Evolutionary conservation across 2,329 filamentous ascomycete genomes (phyloP).

Genomic region (Apiospora koreana): DNA sequence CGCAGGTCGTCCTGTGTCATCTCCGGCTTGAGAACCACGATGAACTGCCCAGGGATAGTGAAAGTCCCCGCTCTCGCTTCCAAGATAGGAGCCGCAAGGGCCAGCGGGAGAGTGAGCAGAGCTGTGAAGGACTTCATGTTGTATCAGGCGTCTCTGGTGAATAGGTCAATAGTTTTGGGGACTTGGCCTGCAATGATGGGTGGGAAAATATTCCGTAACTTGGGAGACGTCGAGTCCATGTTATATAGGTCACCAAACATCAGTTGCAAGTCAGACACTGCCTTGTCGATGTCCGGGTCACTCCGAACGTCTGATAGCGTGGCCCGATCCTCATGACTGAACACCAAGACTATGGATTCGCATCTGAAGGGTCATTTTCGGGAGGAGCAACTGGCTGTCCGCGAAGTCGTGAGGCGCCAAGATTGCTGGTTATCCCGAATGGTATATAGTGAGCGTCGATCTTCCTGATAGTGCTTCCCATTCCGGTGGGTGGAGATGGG

Average conservation of each 20-base stretch:
- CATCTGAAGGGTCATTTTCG: background rate
- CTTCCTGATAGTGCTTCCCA: background rate
- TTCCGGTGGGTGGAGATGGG: background rate
- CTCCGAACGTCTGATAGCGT: background rate
- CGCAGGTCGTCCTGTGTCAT: slow-evolving; percentile 15
- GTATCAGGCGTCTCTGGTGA: background rate
- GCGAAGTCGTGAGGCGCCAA: background rate
- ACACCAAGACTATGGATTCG: background rate
- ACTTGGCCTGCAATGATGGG: background rate
- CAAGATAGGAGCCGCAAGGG: slow-evolving; percentile 27
- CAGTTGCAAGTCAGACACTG: background rate
- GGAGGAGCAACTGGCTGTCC: background rate
- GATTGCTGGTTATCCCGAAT: background rate
- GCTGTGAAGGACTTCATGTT: slow-evolving; percentile 26
- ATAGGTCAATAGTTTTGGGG: background rate
- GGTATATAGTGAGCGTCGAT: background rate
- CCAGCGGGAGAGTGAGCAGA: slow-evolving; percentile 21
- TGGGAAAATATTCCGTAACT: background rate
- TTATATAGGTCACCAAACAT: background rate
- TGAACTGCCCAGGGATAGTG: slow-evolving; percentile 28
- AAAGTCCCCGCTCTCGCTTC: slow-evolving; percentile 19
- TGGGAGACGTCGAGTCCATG: background rate
- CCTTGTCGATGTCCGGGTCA: background rate
- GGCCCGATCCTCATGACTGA: background rate
- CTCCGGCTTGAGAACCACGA: slow-evolving; percentile 29